Conservation (phyloP, 768 basidiomycete genomes). For the Daedalea quercina region DNA sequence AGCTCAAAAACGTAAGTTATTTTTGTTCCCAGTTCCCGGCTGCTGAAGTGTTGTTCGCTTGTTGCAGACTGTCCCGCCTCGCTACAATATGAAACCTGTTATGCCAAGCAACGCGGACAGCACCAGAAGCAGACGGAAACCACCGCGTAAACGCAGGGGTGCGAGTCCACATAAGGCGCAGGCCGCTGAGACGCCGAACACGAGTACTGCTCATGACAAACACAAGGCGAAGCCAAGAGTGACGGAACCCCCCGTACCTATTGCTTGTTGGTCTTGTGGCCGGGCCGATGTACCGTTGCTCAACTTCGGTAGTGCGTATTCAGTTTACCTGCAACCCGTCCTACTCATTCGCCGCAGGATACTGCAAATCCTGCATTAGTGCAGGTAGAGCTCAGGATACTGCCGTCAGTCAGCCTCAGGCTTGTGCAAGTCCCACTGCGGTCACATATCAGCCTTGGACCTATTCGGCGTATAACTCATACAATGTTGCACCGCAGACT, state of each 20-base stretch:
- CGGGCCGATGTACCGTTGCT: conserved; percentile 71
- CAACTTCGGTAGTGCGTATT: conserved; percentile 61
- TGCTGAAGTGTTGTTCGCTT: not conserved
- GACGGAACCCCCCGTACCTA: conserved; percentile 32
- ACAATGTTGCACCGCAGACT: not conserved
- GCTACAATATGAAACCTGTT: conserved; percentile 50
- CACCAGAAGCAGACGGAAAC: conserved; percentile 29
- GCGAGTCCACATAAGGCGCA: not conserved
- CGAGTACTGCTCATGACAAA: conserved; percentile 33
- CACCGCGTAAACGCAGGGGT: conserved; percentile 23
- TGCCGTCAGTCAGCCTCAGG: not conserved
- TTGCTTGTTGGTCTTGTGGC: conserved; percentile 54
- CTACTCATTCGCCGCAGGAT: conserved; percentile 36
- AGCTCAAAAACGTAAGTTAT: conserved; percentile 50
- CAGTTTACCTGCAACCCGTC: not conserved
- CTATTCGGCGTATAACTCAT: too few species aligned
- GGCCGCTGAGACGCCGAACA: conserved; percentile 2
- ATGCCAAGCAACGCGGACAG: conserved; percentile 41
- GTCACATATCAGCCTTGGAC: too few species aligned
- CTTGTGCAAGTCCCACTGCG: too few species aligned
- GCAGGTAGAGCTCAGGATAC: conserved; percentile 31
- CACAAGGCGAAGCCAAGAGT: conserved; percentile 29
- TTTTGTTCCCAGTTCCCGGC: not conserved
- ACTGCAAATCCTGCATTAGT: conserved; percentile 63
- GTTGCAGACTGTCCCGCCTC: conserved; percentile 36